phyloP scores from a whole-genome alignment of 306 rosid species.

The Malus sylvestris region DNA sequence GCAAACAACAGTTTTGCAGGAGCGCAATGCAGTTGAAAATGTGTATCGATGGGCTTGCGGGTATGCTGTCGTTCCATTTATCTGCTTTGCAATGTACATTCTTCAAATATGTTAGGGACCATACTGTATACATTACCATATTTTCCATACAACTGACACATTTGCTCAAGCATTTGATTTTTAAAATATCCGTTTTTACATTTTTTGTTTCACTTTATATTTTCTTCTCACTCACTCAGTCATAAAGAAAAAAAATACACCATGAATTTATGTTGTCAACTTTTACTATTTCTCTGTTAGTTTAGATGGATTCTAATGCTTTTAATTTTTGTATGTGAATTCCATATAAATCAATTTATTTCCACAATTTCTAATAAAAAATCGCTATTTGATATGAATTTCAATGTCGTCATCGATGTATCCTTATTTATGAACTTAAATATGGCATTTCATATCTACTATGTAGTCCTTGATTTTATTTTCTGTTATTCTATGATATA shows the following conservation, averaged over 20 bases:
- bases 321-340: not conserved
- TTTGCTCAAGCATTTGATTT: not conserved
- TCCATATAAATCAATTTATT: too few relatives aligned
- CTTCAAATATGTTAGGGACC: not conserved
- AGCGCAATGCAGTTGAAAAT: conserved; percentile 86
- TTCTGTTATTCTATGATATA: not conserved
- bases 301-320: not conserved
- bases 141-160: not conserved
- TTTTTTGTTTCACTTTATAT: too few relatives aligned
- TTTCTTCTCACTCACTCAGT: not conserved
- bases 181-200: too few relatives aligned
- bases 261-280: not conserved
- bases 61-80: conserved; percentile 40
- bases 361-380: not conserved
- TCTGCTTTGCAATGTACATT: not conserved
- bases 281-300: not conserved
- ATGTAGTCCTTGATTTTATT: not conserved
- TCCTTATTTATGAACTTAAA: not conserved
- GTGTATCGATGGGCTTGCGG: conserved; percentile 95
- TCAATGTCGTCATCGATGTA: not conserved
- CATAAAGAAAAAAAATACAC: not conserved
- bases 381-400: not conserved
- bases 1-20: conserved; percentile 75
- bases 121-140: not conserved
- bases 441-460: not conserved